A percentile compares a stretch with the other conserved stretches of the same genome.
These are phyloP conservation scores for Septoria linicola DNA, from an alignment of 2,329 filamentous ascomycete genomes.

Conservation along the genomic window DNA sequence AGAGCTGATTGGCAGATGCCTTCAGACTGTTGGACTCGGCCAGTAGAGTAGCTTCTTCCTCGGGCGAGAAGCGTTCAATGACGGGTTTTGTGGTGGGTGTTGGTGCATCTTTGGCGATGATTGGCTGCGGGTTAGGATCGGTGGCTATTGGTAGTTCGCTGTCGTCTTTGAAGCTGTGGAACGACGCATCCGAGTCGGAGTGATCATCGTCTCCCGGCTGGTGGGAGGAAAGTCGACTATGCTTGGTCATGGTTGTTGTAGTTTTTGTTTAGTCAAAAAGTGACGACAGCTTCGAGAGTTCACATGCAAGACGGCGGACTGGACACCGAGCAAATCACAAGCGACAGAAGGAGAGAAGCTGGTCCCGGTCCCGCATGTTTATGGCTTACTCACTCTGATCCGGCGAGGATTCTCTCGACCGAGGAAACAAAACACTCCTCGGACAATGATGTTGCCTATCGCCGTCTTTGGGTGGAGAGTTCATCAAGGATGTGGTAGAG, in stretches of 20 bases:
- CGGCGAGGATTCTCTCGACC: not conserved
- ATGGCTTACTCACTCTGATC: too few relatives aligned
- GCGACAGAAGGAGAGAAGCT: too few relatives aligned
- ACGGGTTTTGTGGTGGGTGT: constrained; percentile 9
- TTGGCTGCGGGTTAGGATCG: constrained; percentile 17
- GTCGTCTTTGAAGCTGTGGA: constrained; percentile 35
- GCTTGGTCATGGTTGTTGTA: constrained; percentile 9
- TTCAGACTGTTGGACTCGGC: constrained; percentile 72
- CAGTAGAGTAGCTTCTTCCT: constrained; percentile 59
- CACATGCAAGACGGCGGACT: too few relatives aligned
- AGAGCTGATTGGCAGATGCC: constrained; percentile 74
- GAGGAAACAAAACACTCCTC: too few relatives aligned
- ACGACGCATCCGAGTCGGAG: constrained; percentile 35
- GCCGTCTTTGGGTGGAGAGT: constrained; percentile 38
- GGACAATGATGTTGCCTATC: not conserved
- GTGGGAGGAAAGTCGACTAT: constrained; percentile 10
- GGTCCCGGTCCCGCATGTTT: too few relatives aligned
- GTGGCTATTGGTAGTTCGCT: constrained; percentile 16
- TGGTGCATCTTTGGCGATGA: constrained; percentile 8
- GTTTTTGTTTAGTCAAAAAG: too few relatives aligned
- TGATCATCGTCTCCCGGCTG: constrained; percentile 13
- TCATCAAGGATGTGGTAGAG: constrained; percentile 42
- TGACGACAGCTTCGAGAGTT: constrained; percentile 21
- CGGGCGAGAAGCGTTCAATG: constrained; percentile 40
- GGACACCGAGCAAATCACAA: too few relatives aligned